Evolutionary conservation across 164 flowering plant species (phyloP), one percentile per base, ranked within the genome.

Genomic region (Vitis amurensis): DNA sequence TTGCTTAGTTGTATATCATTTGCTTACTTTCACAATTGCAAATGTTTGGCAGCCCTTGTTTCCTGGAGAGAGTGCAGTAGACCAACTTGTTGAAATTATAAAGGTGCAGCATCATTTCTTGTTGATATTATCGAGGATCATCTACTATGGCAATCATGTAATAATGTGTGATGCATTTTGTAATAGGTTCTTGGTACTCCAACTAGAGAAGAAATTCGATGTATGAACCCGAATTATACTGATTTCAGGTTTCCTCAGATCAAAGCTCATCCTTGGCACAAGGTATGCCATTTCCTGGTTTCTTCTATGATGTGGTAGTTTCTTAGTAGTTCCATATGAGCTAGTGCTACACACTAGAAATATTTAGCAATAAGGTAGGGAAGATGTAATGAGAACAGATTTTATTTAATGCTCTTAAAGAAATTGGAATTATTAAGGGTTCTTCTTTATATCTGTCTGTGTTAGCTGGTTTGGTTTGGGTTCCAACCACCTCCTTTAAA

Each of bases 261-360:
- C 59, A 93, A 93, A 80, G 96, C 98, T 47, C 97, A 92, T 78
- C 98, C 98, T 64, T 94, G 98, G 98, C 97, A 94, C 81, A 94
- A 94, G 98, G 98, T 94, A 70, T 79, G 67, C 27, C 44, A 23
- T 53, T 64, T 44, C 57, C 11, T 16, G 5, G 9, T 69, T 37
- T 16, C 50, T 51, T 19, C 27, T 30, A 2, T 9, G 53, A 19
- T 37, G 1, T 37, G 44, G 44, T 37, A 37, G 44, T 37, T 31
- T 31, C 44, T 37, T 37, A 37, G 44, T 31, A 31, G 44, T 31
- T 31, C 6, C 6, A 31, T 31, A 6, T 31, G 44, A 31, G 6
- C 7, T 31, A 31, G 44, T 31, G 44, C 44, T 31, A n/a, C n/a
- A 31, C 44, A 31, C 7, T 31, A 1, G 44, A 31, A 37, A 6